Conservation (phyloP, 2,329 filamentous ascomycete genomes). For the Lachnellula hyalina region DNA sequence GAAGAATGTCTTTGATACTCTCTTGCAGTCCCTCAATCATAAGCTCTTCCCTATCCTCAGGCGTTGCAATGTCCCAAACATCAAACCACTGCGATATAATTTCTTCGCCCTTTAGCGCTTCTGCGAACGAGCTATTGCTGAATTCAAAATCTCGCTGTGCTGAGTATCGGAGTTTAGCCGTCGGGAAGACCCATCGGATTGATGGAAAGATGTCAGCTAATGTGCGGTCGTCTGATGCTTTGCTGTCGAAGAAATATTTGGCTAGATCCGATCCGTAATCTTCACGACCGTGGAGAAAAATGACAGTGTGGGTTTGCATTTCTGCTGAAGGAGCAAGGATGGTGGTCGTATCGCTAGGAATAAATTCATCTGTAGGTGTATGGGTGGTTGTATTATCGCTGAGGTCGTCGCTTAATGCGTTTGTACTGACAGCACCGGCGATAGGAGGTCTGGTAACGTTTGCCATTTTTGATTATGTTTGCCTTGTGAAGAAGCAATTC, state of each 20-base stretch:
- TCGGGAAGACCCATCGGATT: constrained; percentile 17
- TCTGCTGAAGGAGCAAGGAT: neutral
- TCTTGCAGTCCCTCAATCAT: constrained; percentile 38
- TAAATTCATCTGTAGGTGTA: no score
- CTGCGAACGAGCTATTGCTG: constrained; percentile 10
- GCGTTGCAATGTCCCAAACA: constrained; percentile 35
- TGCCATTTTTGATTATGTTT: no score
- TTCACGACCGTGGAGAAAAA: constrained; percentile 42
- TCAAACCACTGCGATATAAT: constrained; percentile 46
- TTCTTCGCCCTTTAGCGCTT: constrained; percentile 12
- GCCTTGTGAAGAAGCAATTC: no score
- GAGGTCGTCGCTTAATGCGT: no score
- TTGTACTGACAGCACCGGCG: no score
- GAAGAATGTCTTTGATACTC: constrained; percentile 32
- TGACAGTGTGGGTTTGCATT: constrained; percentile 39
- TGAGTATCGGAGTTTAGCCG: constrained; percentile 25
- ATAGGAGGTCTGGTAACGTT: no score
- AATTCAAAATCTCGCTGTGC: constrained; percentile 23
- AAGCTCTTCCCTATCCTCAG: constrained; percentile 37
- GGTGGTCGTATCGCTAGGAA: neutral
- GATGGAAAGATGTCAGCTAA: constrained; percentile 16
- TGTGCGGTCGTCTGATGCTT: constrained; percentile 21
- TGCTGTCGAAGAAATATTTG: constrained; percentile 36
- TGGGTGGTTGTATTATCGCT: no score
- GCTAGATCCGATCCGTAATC: constrained; percentile 36